These are phyloP conservation scores for Gossypium sturtianum DNA, from an alignment of 345 rosid genomes.

Conservation along the genomic window DNA sequence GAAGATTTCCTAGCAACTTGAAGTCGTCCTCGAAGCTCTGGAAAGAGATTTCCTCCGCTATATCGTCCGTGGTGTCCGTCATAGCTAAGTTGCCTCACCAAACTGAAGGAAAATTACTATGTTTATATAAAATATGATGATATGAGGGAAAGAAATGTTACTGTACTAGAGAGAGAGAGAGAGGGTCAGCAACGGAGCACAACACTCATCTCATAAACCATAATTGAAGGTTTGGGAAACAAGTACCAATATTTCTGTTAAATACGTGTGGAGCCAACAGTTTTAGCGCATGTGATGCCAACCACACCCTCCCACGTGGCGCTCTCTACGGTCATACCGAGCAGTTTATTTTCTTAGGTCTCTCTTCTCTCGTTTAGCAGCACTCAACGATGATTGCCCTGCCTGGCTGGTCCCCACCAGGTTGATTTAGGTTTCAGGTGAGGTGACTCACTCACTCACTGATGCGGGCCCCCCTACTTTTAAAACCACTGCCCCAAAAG, in stretches of 20 bases:
- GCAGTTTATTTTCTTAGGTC: neutral
- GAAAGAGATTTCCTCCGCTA: constrained; percentile 87
- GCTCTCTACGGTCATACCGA: neutral
- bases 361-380: neutral
- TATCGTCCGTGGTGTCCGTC: constrained; percentile 97
- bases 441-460: neutral
- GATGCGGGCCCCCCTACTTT: neutral
- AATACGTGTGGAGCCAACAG: constrained; percentile 5
- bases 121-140: no score
- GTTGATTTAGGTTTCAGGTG: neutral
- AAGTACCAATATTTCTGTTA: constrained; percentile 3
- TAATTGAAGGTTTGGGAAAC: neutral
- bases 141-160: no score
- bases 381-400: neutral
- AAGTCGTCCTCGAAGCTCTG: constrained; percentile 94
- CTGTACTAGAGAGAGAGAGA: no score
- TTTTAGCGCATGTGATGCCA: neutral
- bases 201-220: neutral
- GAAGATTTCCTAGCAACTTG: constrained; percentile 76
- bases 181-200: no score
- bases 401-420: neutral
- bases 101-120: neutral
- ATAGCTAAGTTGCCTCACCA: constrained; percentile 34
- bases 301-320: neutral
- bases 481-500: no score